Conservation (phyloP, 2,329 filamentous ascomycete genomes). For the Fonsecaea monophora region DNA sequence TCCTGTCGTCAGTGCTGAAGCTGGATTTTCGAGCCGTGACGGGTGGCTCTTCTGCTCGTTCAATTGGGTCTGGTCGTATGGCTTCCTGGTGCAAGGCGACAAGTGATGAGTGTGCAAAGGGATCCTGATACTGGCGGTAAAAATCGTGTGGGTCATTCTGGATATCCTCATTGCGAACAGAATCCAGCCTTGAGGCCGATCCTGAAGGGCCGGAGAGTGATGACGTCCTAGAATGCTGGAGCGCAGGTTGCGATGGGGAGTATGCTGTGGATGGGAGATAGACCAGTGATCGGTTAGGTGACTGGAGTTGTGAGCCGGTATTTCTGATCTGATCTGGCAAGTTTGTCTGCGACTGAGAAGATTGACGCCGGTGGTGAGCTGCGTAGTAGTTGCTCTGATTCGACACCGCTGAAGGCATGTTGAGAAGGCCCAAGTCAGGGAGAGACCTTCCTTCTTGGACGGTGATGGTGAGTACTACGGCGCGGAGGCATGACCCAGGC, state of each 20-base stretch:
- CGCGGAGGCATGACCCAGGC: conserved; percentile 33
- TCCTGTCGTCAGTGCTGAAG: conserved; percentile 29
- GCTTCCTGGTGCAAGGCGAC: conserved; percentile 42
- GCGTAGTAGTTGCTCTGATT: conserved; percentile 35
- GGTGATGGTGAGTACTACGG: conserved; percentile 30
- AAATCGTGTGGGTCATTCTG: conserved; percentile 59
- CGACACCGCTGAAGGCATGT: conserved; percentile 37
- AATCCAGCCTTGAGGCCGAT: conserved; percentile 21
- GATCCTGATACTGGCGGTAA: conserved; percentile 55
- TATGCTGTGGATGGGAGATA: conserved; percentile 39
- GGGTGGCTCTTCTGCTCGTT: conserved; percentile 17
- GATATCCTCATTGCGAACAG: conserved; percentile 37
- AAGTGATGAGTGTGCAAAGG: conserved; percentile 42
- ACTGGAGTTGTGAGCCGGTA: conserved; percentile 25
- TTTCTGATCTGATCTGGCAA: conserved; percentile 33
- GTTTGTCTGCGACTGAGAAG: conserved; percentile 38
- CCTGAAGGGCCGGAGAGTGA: conserved; percentile 27
- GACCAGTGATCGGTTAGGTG: conserved; percentile 33
- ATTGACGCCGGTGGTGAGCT: conserved; percentile 36
- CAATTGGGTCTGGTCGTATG: conserved; percentile 31
- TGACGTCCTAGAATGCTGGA: conserved; percentile 30
- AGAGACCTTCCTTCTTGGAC: conserved; percentile 35
- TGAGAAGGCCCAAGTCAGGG: conserved; percentile 26
- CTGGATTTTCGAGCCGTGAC: conserved; percentile 30
- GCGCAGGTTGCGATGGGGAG: conserved; percentile 38